phyloP scores from a whole-genome alignment of 2,329 filamentous ascomycete genomes.

The Hypoxylon sp. region DNA sequence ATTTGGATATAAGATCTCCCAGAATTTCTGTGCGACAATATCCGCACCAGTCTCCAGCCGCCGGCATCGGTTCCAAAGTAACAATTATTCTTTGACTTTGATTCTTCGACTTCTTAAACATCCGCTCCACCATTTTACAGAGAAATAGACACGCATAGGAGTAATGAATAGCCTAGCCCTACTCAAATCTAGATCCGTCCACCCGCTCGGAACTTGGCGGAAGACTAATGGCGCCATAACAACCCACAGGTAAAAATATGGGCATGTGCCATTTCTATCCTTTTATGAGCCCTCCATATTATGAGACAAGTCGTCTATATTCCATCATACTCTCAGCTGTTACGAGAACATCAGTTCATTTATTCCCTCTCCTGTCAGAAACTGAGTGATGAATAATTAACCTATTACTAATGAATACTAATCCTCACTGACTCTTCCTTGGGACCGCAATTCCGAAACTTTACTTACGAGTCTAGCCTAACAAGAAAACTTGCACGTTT shows the following conservation, averaged over 20 bases:
- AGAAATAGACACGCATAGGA: neutral
- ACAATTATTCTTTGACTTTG: neutral
- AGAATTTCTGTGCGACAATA: slow-evolving; percentile 34
- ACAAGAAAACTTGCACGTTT: slow-evolving; percentile 26
- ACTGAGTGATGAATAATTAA: slow-evolving; percentile 12
- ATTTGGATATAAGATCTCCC: slow-evolving; percentile 16
- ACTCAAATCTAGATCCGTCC: slow-evolving; percentile 39
- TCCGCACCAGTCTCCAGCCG: slow-evolving; percentile 22
- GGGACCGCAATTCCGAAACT: slow-evolving; percentile 32
- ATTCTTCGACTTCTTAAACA: slow-evolving; percentile 10
- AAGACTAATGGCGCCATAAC: slow-evolving; percentile 31
- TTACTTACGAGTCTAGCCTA: slow-evolving; percentile 16
- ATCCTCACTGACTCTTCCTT: neutral
- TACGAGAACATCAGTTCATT: neutral
- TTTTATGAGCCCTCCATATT: slow-evolving; percentile 23
- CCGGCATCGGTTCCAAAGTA: slow-evolving; percentile 37
- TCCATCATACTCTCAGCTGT: slow-evolving; percentile 2
- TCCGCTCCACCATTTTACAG: slow-evolving; percentile 8
- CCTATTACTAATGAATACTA: slow-evolving; percentile 32
- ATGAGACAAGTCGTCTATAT: slow-evolving; percentile 14
- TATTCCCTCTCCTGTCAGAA: neutral
- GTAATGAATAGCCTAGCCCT: slow-evolving; percentile 1
- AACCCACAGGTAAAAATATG: slow-evolving; percentile 23
- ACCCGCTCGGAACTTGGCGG: slow-evolving; percentile 25
- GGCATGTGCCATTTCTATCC: slow-evolving; percentile 31